Conservation (phyloP, 2,329 filamentous ascomycete species). For the Colletotrichum gigasporum region DNA sequence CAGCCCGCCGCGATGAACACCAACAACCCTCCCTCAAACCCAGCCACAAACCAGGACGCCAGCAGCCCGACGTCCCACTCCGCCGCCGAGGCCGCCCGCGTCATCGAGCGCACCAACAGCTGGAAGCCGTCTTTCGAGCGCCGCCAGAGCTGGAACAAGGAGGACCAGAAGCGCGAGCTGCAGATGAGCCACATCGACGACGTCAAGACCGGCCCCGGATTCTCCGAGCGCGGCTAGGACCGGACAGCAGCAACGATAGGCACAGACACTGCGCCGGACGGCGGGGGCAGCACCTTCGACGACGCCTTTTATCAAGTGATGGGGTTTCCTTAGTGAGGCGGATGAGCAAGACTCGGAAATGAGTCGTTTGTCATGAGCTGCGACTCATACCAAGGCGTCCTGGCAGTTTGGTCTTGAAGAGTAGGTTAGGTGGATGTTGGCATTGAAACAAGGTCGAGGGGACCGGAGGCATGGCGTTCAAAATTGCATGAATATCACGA, state of each 20-base stretch:
- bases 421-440: neutral
- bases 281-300: too few relatives aligned
- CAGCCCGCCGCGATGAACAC: constrained; percentile 1
- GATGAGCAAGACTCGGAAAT: too few relatives aligned
- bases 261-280: too few relatives aligned
- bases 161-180: constrained; percentile 63
- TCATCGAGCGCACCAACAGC: constrained; percentile 43
- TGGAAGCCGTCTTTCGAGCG: constrained; percentile 59
- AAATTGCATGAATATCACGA: neutral
- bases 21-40: neutral
- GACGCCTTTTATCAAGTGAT: too few relatives aligned
- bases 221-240: constrained; percentile 47
- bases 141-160: constrained; percentile 61
- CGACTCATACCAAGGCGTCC: too few relatives aligned
- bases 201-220: constrained; percentile 50
- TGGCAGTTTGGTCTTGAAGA: neutral
- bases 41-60: neutral
- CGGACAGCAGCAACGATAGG: too few relatives aligned
- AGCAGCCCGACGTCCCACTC: neutral
- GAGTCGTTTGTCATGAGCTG: too few relatives aligned
- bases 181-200: constrained; percentile 55
- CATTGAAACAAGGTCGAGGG: neutral
- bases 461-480: neutral
- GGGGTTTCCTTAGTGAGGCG: too few relatives aligned
- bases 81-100: constrained; percentile 41